Evolutionary conservation across 1,284 basidiomycete genomes (phyloP), one percentile per base, ranked within the genome.

Genomic region (Tilletia setariae): DNA sequence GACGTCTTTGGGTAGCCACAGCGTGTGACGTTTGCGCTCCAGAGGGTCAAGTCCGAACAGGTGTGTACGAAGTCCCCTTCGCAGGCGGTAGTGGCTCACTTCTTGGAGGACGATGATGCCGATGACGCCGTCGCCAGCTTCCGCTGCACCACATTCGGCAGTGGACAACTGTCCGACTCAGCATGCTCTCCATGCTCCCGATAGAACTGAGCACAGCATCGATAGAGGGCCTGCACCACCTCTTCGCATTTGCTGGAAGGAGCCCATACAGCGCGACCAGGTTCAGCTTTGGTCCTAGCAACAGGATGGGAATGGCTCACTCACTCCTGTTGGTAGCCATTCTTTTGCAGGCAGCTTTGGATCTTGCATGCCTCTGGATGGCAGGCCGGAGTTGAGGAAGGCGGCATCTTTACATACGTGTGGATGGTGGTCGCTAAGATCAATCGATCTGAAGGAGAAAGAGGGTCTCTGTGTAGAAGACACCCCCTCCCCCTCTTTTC

Each of bases 141-240:
- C 16, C 72, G 68, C 2, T 71, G 66, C 1, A 79, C 76, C n/a
- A 76, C 73, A 0, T 66, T 51, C 1, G 74, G 74, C n/a, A 76
- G 70, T 8, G 80, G 80, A 68, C 80, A 81, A 66, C 74, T 76
- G 56, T 75, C 75, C 32, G 73, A 72, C 68, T 73, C 71, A 1
- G 74, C 73, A 16, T 75, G 71, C 3, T 47, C 67, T 8, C 78
- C 80, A 9, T 74, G 63, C 64, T 71, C 66, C 46, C 67, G 66
- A 65, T 82, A 82, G 70, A 76, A 78, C n/a, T 66, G 62, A 35
- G 68, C 73, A 65, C 80, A 82, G 72, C 80, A 82, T 7, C 74
- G 69, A 51, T 81, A 79, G 13, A 82, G 72, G 32, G 76, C 74
- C 64, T 76, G 72, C 30, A 82, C 72, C 40, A 79, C 67, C 46